phyloP scores from a whole-genome alignment of 768 basidiomycete genomes.

The Hygrophoropsis aurantiaca region DNA sequence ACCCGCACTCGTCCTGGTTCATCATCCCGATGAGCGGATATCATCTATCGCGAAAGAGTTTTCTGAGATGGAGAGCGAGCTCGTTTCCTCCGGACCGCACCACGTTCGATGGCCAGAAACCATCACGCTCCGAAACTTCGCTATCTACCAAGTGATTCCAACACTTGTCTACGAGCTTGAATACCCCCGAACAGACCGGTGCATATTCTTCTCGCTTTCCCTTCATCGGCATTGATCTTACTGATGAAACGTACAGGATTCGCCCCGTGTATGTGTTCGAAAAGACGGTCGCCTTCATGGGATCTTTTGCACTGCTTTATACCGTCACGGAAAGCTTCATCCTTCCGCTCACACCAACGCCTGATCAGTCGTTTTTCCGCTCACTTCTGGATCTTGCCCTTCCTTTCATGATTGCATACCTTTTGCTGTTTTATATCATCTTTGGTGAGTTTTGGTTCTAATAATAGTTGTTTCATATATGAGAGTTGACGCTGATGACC shows the following conservation, averaged over 20 bases:
- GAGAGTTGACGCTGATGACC: not conserved
- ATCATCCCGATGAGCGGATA: conserved; percentile 68
- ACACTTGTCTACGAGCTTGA: conserved; percentile 96
- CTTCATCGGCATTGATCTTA: conserved; percentile 2
- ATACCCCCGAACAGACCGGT: conserved; percentile 89
- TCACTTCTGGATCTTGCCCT: conserved; percentile 83
- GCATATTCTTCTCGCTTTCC: conserved; percentile 18
- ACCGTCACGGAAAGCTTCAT: conserved; percentile 95
- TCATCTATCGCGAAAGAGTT: conserved; percentile 73
- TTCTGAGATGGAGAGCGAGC: conserved; percentile 72
- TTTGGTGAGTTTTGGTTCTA: conserved; percentile 61
- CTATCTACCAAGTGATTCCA: conserved; percentile 83
- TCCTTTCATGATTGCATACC: conserved; percentile 92
- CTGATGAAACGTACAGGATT: conserved; percentile 18
- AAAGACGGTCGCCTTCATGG: conserved; percentile 83
- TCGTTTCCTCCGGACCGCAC: conserved; percentile 68
- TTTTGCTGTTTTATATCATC: conserved; percentile 83
- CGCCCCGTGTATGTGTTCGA: conserved; percentile 55
- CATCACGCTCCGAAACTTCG: conserved; percentile 78
- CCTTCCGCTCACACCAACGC: conserved; percentile 72
- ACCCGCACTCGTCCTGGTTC: conserved; percentile 47
- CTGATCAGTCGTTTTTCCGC: conserved; percentile 69
- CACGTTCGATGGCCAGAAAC: conserved; percentile 82
- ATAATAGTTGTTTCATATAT: not conserved
- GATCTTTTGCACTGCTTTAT: conserved; percentile 92